Evolutionary conservation across 2,329 filamentous ascomycete species (phyloP).

Genomic region (Arthrobotrys musiformis): DNA sequence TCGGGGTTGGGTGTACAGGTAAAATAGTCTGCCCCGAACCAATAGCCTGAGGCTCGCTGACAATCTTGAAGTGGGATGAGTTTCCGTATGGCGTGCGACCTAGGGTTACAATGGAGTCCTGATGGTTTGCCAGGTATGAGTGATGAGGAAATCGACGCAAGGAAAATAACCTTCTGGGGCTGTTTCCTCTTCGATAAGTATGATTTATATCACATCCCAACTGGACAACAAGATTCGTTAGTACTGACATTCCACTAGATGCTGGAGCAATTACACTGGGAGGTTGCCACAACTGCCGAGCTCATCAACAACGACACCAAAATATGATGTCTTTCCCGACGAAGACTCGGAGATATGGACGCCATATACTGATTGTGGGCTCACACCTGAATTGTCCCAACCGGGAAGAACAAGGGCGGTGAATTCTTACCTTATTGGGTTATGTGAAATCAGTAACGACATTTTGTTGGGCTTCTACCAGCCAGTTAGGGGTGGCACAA

Average conservation of each 20-base stretch:
- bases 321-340: conserved; percentile 87
- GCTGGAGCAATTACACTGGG: conserved; percentile 97
- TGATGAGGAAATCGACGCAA: conserved; percentile 81
- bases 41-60: background rate
- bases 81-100: conserved; percentile 95
- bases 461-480: conserved; percentile 91
- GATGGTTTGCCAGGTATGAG: conserved; percentile 74
- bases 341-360: conserved; percentile 89
- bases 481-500: conserved; percentile 71
- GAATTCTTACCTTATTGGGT: conserved; percentile 79
- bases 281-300: conserved; percentile 86
- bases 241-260: conserved; percentile 64
- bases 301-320: conserved; percentile 82
- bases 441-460: conserved; percentile 95
- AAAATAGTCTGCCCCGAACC: background rate
- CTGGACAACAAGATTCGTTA: background rate
- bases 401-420: conserved; percentile 84
- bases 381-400: conserved; percentile 77
- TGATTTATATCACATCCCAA: conserved; percentile 56
- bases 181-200: conserved; percentile 97
- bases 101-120: conserved; percentile 88
- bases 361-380: conserved; percentile 86
- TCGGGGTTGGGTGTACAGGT: conserved; percentile 89
- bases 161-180: conserved; percentile 94
- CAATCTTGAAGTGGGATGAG: conserved; percentile 80